Evolutionary conservation across 108 stramenopile genomes (phyloP), one percentile per base, ranked within the genome.

Genomic region (Nitzschia sp.): DNA sequence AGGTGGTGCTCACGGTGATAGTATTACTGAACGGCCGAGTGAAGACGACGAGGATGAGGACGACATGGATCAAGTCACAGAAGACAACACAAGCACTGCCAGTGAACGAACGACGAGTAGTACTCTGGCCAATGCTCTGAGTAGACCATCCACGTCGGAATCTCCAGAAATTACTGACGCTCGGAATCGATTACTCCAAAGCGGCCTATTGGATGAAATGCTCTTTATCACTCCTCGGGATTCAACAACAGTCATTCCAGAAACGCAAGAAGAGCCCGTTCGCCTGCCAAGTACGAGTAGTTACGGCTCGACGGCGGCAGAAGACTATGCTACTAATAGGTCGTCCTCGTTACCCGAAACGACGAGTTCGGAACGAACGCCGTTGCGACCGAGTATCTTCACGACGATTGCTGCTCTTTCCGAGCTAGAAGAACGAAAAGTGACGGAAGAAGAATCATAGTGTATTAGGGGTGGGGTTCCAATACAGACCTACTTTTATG

Each of bases 301-400:
- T n/a, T 62, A 62, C 23, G 61, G 61, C 1, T 1, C 61, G 11
- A 62, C 61, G 26, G 42, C 42, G n/a, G n/a, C n/a, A n/a, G n/a
- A n/a, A n/a, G n/a, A n/a, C n/a, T n/a, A n/a, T n/a, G n/a, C n/a
- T n/a, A n/a, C n/a, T n/a, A n/a, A n/a, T n/a, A n/a, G n/a, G n/a
- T n/a, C n/a, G n/a, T n/a, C n/a, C n/a, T n/a, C n/a, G n/a, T n/a
- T n/a, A n/a, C n/a, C n/a, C n/a, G n/a, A n/a, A n/a, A n/a, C n/a
- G n/a, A n/a, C n/a, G n/a, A n/a, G n/a, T n/a, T 28, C 56, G 23
- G 60, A 75, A 63, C 33, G 46, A 30, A 68, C 56, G 27, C 35
- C 32, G 15, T 49, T 77, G 46, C 59, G 60, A 29, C 76, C 76
- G 5, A 77, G 76, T 30, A 70, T 77, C 27, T 77, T 77, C 26